Evolutionary conservation across 179 eudicot species (phyloP).

Genomic region (Camellia oleifera): DNA sequence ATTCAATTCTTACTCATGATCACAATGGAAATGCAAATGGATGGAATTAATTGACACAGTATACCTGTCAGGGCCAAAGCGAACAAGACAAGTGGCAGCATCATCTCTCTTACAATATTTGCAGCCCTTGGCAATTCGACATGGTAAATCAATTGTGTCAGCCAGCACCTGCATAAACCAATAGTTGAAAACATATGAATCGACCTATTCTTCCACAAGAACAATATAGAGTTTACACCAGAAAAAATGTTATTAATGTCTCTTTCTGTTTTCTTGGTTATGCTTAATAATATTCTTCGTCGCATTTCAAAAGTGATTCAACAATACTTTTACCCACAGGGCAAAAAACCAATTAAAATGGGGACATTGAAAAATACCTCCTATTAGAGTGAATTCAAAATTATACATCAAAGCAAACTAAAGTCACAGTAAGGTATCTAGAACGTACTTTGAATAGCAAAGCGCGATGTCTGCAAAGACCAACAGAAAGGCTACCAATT

Average conservation of each 20-base stretch:
- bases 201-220: neutral
- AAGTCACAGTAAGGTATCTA: constrained; percentile 9
- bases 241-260: neutral
- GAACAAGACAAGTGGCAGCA: constrained; percentile 88
- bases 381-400: neutral
- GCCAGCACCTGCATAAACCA: constrained; percentile 66
- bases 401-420: neutral
- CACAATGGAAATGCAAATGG: neutral
- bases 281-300: no score
- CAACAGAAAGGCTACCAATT: constrained; percentile 75
- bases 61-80: constrained; percentile 78
- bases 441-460: constrained; percentile 80
- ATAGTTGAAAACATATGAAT: neutral
- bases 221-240: constrained; percentile 1
- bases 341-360: neutral
- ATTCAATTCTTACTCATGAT: neutral
- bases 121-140: constrained; percentile 95
- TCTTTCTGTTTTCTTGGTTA: neutral
- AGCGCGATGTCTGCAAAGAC: constrained; percentile 93
- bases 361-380: neutral
- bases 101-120: constrained; percentile 69
- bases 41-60: constrained; percentile 9
- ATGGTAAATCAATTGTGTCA: constrained; percentile 83
- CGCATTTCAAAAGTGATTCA: neutral
- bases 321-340: neutral